Evolutionary conservation across 139 green algal genomes (phyloP), one percentile per base, ranked within the genome.

Genomic region (Pleodorina starrii): DNA sequence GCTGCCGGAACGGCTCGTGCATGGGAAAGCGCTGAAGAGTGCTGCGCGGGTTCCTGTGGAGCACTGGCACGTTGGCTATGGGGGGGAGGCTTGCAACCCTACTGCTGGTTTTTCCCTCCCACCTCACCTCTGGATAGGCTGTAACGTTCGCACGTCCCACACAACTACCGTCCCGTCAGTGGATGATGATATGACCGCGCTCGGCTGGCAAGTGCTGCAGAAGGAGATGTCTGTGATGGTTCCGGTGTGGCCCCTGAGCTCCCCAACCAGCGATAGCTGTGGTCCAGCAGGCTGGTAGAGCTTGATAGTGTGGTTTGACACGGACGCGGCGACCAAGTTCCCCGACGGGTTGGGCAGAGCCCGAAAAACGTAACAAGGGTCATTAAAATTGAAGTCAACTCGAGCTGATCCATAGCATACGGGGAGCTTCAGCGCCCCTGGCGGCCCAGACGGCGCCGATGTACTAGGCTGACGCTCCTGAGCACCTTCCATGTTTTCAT

Each of bases 301-400:
- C 90, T 96, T 97, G 21, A 97, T 86, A 17, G 66, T 72, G 63
- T 91, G 87, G 88, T 93, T 96, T 27, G 92, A 95, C 14, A 95
- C 90, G 11, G 92, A 92, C 0, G 94, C 94, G 0, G 92, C 93
- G 5, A 95, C 82, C 11, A 90, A n/a, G 2, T 54, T 40, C 29
- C 29, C 80, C 0, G 78, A 82, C 0, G 86, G 81, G 43, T 76
- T 92, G 1, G 88, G 43, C 11, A 88, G 85, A 6, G 91, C 85
- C 27, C 94, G 85, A 51, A 97, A 95, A 0, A 98, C 95, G 73
- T 97, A 97, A 66, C 87, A 93, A 10, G 93, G 85, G 51, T 96
- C 90, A 0, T 91, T 90, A 16, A 78, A 51, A 36, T 95, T 90
- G 85, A 95, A 95, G 77, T 96, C 90, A 0, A 93, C 90, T 42